phyloP scores from a whole-genome alignment of 345 rosid species.

The Populus davidiana region DNA sequence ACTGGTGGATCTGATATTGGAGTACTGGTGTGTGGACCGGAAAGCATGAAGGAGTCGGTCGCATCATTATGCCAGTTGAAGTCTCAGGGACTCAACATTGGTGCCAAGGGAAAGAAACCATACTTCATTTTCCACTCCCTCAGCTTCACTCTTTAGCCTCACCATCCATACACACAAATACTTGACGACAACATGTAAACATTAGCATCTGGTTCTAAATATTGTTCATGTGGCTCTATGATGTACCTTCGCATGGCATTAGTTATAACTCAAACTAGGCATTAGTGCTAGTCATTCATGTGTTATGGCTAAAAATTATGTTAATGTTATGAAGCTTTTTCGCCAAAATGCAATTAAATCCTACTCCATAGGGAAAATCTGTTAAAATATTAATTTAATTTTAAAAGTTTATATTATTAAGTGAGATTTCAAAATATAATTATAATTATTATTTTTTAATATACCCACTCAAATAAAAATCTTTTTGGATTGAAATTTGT shows the following conservation, averaged over 20 bases:
- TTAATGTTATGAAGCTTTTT: not conserved
- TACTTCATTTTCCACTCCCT: slow-evolving; percentile 54
- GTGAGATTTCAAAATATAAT: no score
- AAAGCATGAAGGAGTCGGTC: slow-evolving; percentile 60
- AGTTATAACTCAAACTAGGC: not conserved
- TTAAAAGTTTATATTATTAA: no score
- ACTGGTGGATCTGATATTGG: slow-evolving; percentile 47
- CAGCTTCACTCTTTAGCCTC: slow-evolving; percentile 49
- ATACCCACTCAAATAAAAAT: no score
- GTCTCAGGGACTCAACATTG: slow-evolving; percentile 23
- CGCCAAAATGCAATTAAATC: not conserved
- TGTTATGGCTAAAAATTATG: not conserved
- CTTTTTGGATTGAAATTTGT: fast-evolving
- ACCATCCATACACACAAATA: not conserved
- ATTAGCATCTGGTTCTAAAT: not conserved
- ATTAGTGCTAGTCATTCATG: not conserved
- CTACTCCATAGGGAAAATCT: not conserved
- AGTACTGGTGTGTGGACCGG: slow-evolving; percentile 85
- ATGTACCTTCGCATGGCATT: not conserved
- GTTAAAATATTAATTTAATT: no score
- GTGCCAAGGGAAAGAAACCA: slow-evolving; percentile 27
- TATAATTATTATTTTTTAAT: no score
- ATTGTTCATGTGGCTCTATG: not conserved
- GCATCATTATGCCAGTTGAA: slow-evolving; percentile 45
- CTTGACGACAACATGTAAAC: not conserved